Evolutionary conservation across 1,139 yeast species (phyloP).

Genomic region (Saccharomycopsis hybrid): DNA sequence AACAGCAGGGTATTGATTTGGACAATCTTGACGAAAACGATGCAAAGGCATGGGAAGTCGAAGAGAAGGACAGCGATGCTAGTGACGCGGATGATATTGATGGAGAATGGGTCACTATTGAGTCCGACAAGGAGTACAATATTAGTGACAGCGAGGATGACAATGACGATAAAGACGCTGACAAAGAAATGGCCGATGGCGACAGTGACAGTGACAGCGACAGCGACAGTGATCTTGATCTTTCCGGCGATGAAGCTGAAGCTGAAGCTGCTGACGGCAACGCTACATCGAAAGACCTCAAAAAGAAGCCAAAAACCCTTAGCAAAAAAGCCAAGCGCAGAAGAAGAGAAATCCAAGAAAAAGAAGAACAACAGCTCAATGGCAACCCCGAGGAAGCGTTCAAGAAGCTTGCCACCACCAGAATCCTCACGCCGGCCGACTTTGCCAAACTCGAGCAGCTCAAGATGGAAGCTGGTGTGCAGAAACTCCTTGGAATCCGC

Average conservation of each 20-base stretch:
- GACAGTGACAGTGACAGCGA: constrained; percentile 18
- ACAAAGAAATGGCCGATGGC: too few species aligned
- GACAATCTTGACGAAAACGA: constrained; percentile 36
- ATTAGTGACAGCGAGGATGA: constrained; percentile 35
- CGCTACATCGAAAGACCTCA: constrained; percentile 21
- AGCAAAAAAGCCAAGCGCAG: constrained; percentile 19
- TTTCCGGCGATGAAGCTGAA: constrained; percentile 34
- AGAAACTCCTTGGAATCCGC: constrained; percentile 54
- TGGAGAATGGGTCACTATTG: constrained; percentile 29
- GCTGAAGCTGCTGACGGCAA: too few species aligned
- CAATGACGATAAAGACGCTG: constrained; percentile 33
- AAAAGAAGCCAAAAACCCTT: constrained; percentile 21
- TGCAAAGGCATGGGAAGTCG: constrained; percentile 39
- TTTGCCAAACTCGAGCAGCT: constrained; percentile 91
- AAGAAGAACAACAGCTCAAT: constrained; percentile 24
- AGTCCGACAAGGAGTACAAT: constrained; percentile 47
- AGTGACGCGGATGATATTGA: constrained; percentile 38
- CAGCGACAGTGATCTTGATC: constrained; percentile 30
- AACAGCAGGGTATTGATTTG: constrained; percentile 51
- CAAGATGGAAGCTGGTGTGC: constrained; percentile 75
- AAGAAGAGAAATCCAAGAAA: constrained; percentile 19
- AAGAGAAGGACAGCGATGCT: constrained; percentile 61
- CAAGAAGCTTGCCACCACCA: constrained; percentile 58
- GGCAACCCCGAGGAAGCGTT: constrained; percentile 41
- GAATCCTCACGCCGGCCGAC: constrained; percentile 94